Evolutionary conservation across 257 asterid genomes (phyloP).

Genomic region (Mentha longifolia): DNA sequence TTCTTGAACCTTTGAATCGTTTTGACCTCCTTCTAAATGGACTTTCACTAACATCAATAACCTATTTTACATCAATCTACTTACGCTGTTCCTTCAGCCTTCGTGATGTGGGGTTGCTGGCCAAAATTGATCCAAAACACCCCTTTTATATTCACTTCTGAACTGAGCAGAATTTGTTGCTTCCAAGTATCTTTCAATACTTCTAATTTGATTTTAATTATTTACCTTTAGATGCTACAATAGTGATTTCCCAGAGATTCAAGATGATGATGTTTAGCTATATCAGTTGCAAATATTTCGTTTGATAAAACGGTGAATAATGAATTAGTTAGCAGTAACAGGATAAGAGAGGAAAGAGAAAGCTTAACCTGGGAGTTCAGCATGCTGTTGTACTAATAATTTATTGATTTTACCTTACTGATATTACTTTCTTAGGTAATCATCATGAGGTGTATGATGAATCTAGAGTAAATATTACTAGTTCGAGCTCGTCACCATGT

Average conservation of each 20-base stretch:
- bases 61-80: not conserved
- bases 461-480: slow-evolving; percentile 54
- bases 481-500: slow-evolving; percentile 57
- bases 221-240: slow-evolving; percentile 20
- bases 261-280: slow-evolving; percentile 23
- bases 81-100: slow-evolving; percentile 3
- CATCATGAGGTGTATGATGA: slow-evolving; percentile 73
- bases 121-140: not conserved
- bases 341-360: slow-evolving; percentile 2
- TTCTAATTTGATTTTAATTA: not conserved
- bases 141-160: not conserved
- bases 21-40: not conserved
- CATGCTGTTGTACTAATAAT: slow-evolving; percentile 19
- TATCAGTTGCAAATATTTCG: slow-evolving; percentile 17
- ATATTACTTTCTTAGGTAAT: slow-evolving; percentile 52
- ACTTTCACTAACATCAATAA: not conserved
- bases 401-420: slow-evolving; percentile 30
- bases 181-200: slow-evolving; percentile 17
- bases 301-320: slow-evolving; percentile 8
- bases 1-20: slow-evolving; percentile 4
- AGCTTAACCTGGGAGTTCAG: slow-evolving; percentile 2
- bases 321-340: slow-evolving; percentile 7
- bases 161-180: slow-evolving; percentile 2
- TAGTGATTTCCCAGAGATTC: slow-evolving; percentile 11
- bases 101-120: slow-evolving; percentile 1